Percentiles rank a stretch among this genome's conserved stretches.
Evolutionary conservation across 768 basidiomycete genomes (phyloP).

Genomic region (Tephrocybe sp.): DNA sequence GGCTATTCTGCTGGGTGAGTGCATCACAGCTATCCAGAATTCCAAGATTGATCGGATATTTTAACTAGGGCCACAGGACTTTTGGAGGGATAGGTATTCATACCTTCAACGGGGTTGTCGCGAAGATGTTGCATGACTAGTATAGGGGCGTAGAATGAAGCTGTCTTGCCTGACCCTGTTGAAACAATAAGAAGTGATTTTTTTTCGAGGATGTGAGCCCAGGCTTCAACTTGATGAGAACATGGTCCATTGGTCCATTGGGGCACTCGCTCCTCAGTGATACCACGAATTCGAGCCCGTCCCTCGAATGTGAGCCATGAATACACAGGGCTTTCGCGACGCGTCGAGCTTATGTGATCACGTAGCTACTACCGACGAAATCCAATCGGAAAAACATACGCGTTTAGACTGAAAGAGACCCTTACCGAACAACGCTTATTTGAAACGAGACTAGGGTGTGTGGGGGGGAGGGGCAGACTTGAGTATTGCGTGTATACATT

Average conservation of each 20-base stretch:
- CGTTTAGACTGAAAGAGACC: constrained; percentile 1
- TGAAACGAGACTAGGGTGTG: constrained; percentile 7
- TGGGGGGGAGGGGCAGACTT: too few relatives aligned
- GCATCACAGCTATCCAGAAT: constrained; percentile 13
- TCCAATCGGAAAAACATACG: not conserved
- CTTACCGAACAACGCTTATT: constrained; percentile 5
- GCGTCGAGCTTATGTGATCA: constrained; percentile 4
- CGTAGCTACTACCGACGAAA: not conserved
- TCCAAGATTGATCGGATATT: constrained; percentile 20
- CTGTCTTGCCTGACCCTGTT: constrained; percentile 22
- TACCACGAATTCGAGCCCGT: not conserved
- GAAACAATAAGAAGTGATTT: constrained; percentile 18
- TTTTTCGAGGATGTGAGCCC: constrained; percentile 13
- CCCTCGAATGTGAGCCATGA: constrained; percentile 7
- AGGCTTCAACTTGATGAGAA: constrained; percentile 1
- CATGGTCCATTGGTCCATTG: constrained; percentile 5
- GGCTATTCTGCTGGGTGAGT: constrained; percentile 19
- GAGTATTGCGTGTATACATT: too few relatives aligned
- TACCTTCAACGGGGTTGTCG: not conserved
- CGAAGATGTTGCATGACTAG: constrained; percentile 17
- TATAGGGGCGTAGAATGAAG: constrained; percentile 16
- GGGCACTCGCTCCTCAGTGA: not conserved
- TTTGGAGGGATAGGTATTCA: constrained; percentile 7
- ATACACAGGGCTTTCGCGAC: not conserved
- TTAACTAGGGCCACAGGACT: constrained; percentile 19